Evolutionary conservation across 352 stramenopile genomes (phyloP).

Genomic region (Phytophthora foliorum): DNA sequence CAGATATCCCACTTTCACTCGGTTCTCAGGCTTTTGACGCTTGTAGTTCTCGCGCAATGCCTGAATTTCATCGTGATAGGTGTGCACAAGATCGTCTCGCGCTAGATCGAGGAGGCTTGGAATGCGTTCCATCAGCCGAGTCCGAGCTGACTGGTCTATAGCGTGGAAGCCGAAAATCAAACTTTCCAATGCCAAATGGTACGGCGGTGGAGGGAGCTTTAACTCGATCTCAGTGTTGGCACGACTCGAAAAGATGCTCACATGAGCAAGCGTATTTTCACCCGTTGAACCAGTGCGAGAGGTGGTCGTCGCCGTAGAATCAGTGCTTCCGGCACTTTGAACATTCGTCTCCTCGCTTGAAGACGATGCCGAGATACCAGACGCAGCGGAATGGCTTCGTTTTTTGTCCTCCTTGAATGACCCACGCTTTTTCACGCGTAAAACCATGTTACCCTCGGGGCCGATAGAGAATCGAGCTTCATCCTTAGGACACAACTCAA

Average conservation of each 20-base stretch:
- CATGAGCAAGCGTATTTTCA: conserved; percentile 25
- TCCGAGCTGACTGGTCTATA: conserved; percentile 58
- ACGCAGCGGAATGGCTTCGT: conserved; percentile 4
- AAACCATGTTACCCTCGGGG: conserved; percentile 48
- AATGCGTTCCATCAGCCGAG: conserved; percentile 75
- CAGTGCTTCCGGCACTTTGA: conserved; percentile 12
- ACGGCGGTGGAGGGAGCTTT: conserved; percentile 51
- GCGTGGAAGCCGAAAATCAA: conserved; percentile 84
- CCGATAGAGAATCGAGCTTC: conserved; percentile 65
- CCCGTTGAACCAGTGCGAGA: conserved; percentile 18
- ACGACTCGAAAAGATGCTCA: conserved; percentile 1
- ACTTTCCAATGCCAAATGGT: conserved; percentile 72
- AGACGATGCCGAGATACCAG: conserved; percentile 10
- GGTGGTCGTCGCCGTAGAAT: conserved; percentile 15
- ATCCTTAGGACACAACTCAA: conserved; percentile 54
- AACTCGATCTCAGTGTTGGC: conserved; percentile 32
- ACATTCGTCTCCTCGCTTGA: conserved; percentile 24
- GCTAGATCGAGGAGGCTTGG: conserved; percentile 76
- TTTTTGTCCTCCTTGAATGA: conserved; percentile 49
- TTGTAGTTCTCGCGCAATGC: conserved; percentile 89
- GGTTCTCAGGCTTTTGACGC: conserved; percentile 78
- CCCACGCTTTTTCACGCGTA: conserved; percentile 54
- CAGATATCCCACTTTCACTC: conserved; percentile 85
- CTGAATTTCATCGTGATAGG: conserved; percentile 88
- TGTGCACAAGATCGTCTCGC: conserved; percentile 83